Evolutionary conservation across 2,329 filamentous ascomycete species (phyloP), one percentile per base, ranked within the genome.

Genomic region (Pyrenophora tritici-repentis): DNA sequence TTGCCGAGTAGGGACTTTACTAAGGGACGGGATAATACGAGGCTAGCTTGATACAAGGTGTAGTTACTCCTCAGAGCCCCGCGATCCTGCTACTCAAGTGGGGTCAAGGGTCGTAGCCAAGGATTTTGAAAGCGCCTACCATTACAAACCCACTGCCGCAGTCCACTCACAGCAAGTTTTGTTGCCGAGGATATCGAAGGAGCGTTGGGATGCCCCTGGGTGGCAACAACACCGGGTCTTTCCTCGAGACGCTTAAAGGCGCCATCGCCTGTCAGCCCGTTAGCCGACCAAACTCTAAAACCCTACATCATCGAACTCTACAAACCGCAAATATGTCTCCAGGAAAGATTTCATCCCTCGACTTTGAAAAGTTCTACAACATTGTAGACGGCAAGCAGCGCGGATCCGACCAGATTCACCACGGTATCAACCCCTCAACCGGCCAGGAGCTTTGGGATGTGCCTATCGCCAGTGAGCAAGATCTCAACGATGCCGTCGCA

Each of bases 341-440:
- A 29, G 73, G 72, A 53, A 78, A 78, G 56, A 69, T 75, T 14
- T 69, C 70, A 42, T 67, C 58, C 37, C 53, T 73, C 52, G 64
- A 75, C 29, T 75, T 74, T 50, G 67, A 75, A 55, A 79, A 73
- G 37, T 83, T 81, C 64, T 73, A 75, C 52, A 84, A 83, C 70
- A 73, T 81, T 47, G 77, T 83, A 56, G 75, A 81, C 55, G 80
- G 79, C 50, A 69, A 81, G 66, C 66, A 78, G 52, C 72, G 73
- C 14, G 66, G 73, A 14, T 79, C 78, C 1, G 58, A 71, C 20
- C 57, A 70, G 42, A 64, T 75, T 46, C 76, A 79, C 47, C 75
- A 77, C 59, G 74, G 76, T 36, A 70, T 82, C 60, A 83, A 84
- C 65, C 81, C 81, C 0, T 70, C 81, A 3, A 82, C 77, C 7